Evolutionary conservation across 441 rosid species (phyloP).

Genomic region (Populus hybrid): DNA sequence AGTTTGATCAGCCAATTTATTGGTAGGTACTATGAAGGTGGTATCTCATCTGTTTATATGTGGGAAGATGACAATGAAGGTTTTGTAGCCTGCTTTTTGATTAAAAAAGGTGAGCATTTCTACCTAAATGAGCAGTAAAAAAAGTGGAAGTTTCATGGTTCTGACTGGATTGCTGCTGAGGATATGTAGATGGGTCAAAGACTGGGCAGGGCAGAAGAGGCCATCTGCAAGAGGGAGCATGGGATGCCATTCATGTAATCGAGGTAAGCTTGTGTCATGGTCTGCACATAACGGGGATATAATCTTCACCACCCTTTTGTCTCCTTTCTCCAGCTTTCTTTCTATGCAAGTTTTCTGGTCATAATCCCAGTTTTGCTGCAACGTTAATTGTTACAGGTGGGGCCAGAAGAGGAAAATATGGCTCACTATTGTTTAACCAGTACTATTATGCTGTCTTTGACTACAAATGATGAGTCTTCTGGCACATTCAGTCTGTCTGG

Average conservation of each 20-base stretch:
- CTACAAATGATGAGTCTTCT: conserved; percentile 67
- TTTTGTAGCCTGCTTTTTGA: conserved; percentile 86
- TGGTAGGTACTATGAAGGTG: conserved; percentile 95
- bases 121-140: conserved; percentile 2
- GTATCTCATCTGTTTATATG: conserved; percentile 96
- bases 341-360: background rate
- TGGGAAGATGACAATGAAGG: conserved; percentile 95
- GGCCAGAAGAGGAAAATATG: conserved; percentile 76
- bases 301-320: background rate
- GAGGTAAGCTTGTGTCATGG: conserved; percentile 44
- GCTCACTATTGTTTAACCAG: conserved; percentile 90
- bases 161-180: conserved; percentile 23
- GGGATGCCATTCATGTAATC: conserved; percentile 97
- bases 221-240: conserved; percentile 88
- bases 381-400: conserved; percentile 49
- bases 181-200: conserved; percentile 74
- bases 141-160: background rate
- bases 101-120: conserved; percentile 70
- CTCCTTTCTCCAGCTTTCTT: background rate
- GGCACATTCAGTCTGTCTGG: conserved; percentile 94
- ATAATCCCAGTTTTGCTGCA: conserved; percentile 12
- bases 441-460: conserved; percentile 88
- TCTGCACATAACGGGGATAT: background rate
- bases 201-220: conserved; percentile 89
- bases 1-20: conserved; percentile 32